phyloP scores from a whole-genome alignment of 768 basidiomycete genomes.

The Scleroderma citrinum region DNA sequence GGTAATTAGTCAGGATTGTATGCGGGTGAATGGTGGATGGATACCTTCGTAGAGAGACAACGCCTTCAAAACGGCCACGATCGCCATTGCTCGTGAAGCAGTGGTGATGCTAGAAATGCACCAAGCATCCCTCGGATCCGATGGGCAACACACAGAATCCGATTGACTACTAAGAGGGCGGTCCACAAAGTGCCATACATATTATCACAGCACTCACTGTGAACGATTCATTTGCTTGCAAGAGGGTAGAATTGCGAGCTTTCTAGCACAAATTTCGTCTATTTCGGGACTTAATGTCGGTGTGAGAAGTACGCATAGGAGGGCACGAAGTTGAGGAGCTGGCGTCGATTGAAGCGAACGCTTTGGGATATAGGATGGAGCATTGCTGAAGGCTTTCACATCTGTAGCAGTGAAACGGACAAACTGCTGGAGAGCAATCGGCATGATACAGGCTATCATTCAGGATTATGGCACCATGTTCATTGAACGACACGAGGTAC shows the following conservation, averaged over 20 bases:
- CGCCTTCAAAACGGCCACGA: constrained; percentile 61
- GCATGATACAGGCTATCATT: constrained; percentile 42
- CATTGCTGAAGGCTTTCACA: constrained; percentile 47
- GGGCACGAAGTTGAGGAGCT: constrained; percentile 47
- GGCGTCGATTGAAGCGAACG: constrained; percentile 34
- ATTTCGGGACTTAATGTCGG: constrained; percentile 65
- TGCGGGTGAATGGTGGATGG: constrained; percentile 1
- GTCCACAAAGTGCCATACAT: background rate
- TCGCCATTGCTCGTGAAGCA: constrained; percentile 61
- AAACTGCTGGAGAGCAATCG: constrained; percentile 47
- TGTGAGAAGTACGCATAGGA: constrained; percentile 63
- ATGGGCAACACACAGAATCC: constrained; percentile 37
- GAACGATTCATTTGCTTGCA: constrained; percentile 39
- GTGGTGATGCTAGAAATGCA: constrained; percentile 65
- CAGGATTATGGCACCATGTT: background rate
- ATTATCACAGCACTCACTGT: constrained; percentile 35
- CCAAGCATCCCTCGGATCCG: constrained; percentile 50
- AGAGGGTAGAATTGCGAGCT: constrained; percentile 44
- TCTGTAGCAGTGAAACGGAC: constrained; percentile 42
- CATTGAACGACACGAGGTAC: constrained; percentile 19
- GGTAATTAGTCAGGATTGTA: constrained; percentile 1
- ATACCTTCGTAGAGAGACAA: constrained; percentile 72
- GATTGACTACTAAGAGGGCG: constrained; percentile 18
- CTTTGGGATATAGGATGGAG: constrained; percentile 31
- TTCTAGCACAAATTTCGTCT: constrained; percentile 59